These are phyloP conservation scores for Fistulifera solaris DNA, from an alignment of 108 stramenopile genomes.

Conservation along the genomic window DNA sequence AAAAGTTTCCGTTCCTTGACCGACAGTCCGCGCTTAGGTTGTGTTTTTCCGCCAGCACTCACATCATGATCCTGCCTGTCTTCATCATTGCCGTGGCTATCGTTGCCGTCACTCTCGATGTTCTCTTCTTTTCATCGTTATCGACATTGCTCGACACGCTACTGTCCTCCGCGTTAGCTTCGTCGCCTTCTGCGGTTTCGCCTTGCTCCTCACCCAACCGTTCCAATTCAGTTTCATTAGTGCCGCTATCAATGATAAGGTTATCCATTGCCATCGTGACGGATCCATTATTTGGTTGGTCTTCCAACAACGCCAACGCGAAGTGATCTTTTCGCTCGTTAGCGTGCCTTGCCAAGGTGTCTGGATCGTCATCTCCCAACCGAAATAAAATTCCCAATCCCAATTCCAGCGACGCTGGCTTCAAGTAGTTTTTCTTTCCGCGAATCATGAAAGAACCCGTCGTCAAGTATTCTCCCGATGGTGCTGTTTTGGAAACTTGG, in stretches of 20 bases:
- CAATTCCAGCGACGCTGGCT: constrained; percentile 88
- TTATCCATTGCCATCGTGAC: too few species aligned
- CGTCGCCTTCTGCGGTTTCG: background rate
- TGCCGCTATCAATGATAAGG: too few species aligned
- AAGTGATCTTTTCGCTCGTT: constrained; percentile 84
- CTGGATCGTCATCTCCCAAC: constrained; percentile 73
- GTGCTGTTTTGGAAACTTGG: constrained; percentile 95
- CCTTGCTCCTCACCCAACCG: background rate
- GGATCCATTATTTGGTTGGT: background rate
- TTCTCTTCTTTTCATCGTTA: background rate
- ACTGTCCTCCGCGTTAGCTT: background rate
- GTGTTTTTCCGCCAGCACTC: background rate
- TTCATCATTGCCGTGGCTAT: background rate
- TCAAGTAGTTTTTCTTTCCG: constrained; percentile 93
- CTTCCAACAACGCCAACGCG: constrained; percentile 21
- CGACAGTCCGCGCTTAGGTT: constrained; percentile 67
- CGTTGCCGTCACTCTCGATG: background rate
- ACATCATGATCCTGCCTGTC: constrained; percentile 1
- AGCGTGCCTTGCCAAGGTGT: constrained; percentile 72
- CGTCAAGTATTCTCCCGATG: constrained; percentile 92
- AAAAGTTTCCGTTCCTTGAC: constrained; percentile 56
- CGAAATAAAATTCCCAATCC: constrained; percentile 89
- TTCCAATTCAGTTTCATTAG: background rate
- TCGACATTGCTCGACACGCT: background rate
- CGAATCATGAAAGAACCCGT: constrained; percentile 97